Evolutionary conservation across 2,329 filamentous ascomycete genomes (phyloP).

Genomic region (Aulographum hederae): DNA sequence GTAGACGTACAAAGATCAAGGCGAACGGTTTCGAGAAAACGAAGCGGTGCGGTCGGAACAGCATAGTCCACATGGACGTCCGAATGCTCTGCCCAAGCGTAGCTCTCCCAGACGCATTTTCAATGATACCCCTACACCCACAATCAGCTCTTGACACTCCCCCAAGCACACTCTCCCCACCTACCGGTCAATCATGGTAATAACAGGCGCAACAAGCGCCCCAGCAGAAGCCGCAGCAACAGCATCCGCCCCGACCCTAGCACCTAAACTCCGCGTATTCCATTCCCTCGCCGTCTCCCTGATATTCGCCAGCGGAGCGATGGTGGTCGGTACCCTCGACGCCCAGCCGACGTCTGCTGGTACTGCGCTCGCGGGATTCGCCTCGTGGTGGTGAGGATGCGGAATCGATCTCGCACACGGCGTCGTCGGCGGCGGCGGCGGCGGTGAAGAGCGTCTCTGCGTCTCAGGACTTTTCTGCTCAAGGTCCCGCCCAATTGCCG

Average conservation of each 20-base stretch:
- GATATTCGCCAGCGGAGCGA: too few relatives aligned
- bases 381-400: too few relatives aligned
- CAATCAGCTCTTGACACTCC: neutral
- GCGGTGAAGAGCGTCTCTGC: too few relatives aligned
- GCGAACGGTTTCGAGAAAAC: conserved; percentile 48
- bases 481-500: too few relatives aligned
- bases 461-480: too few relatives aligned
- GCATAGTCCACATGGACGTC: conserved; percentile 35
- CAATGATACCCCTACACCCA: conserved; percentile 48
- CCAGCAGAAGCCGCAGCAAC: conserved; percentile 54
- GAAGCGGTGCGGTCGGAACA: conserved; percentile 41
- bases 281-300: conserved; percentile 24
- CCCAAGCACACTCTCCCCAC: conserved; percentile 7
- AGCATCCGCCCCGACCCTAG: conserved; percentile 49
- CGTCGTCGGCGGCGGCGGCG: too few relatives aligned
- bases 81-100: conserved; percentile 41
- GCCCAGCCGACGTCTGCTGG: too few relatives aligned
- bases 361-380: too few relatives aligned
- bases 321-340: too few relatives aligned
- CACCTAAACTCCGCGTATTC: conserved; percentile 58
- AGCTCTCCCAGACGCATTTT: conserved; percentile 56
- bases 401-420: too few relatives aligned
- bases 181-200: conserved; percentile 75
- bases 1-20: conserved; percentile 33
- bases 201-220: conserved; percentile 61